Base-by-base conservation (phyloP, 2,329 filamentous ascomycete species). In the Catunica adiposa region DNA sequence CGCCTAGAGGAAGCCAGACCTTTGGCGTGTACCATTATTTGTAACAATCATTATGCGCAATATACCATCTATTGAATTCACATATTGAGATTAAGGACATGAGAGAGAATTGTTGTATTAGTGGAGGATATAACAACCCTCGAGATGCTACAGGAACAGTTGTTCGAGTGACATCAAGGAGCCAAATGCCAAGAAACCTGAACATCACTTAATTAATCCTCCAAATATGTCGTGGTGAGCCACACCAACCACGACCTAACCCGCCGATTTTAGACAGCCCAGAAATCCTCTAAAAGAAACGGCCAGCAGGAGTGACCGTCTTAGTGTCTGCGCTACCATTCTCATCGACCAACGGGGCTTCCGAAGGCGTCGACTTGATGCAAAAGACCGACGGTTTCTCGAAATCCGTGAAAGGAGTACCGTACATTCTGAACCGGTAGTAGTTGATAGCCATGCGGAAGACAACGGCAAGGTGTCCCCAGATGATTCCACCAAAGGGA, bases 401-500 rank as follows among this genome's bases (percentile, higher is more conserved):
- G 7, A 58, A 22, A 23, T 79, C 83, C 63, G 80, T 75, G 64
- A 89, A 90, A 4, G 75, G 73, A 44, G 69, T 69, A 1, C 82
- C 81, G n/a, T 69, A 73, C 17, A 68, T 61, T 67, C 74, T 83
- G 9, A 84, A 78, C 60, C 70, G 62, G 25, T 73, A 57, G 62
- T 73, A 87, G 61, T 81, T 78, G 53, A 77, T 75, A 0, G 68
- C 65, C 42, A 89, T 66, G 26, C 86, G 75, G 44, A 81, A 62
- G 14, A 63, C 73, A 37, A 85, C 74, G 3, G 83, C 84, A 1
- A 72, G 76, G 44, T 81, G 74, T 0, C 79, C 84, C 77, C 83
- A 89, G 34, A 89, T 68, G 17, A 90, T 63, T 22, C 84, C 84
- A 1, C 86, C 86, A 1, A 89, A 68, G 0, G 86, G 86, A 0